phyloP scores from a whole-genome alignment of 2,329 filamentous ascomycete species.

The Lecanosticta acicola region DNA sequence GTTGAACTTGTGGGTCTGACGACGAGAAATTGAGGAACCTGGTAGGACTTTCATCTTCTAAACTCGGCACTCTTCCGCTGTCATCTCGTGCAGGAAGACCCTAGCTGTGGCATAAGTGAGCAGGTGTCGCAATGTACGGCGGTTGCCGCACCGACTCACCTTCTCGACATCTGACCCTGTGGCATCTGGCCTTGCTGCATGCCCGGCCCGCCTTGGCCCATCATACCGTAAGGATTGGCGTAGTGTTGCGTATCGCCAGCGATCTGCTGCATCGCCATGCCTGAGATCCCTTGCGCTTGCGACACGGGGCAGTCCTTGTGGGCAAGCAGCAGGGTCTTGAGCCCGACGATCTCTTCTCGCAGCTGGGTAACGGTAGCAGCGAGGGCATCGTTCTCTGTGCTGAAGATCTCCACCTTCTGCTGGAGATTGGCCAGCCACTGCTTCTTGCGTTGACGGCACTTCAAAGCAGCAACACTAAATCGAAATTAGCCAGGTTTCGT shows the following conservation, averaged over 20 bases:
- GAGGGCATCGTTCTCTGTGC: slow-evolving; percentile 82
- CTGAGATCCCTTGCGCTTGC: slow-evolving; percentile 69
- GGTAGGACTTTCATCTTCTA: slow-evolving; percentile 1
- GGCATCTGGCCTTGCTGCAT: slow-evolving; percentile 30
- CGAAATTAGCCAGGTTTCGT: slow-evolving; percentile 29
- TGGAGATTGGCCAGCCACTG: slow-evolving; percentile 96
- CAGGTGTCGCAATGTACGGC: background rate
- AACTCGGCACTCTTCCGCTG: background rate
- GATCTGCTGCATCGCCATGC: slow-evolving; percentile 47
- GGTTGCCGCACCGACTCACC: too few species aligned
- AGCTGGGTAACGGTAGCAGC: slow-evolving; percentile 77
- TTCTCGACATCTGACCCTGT: slow-evolving; percentile 25
- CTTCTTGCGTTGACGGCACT: slow-evolving; percentile 97
- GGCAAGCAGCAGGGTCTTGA: slow-evolving; percentile 86
- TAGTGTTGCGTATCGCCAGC: slow-evolving; percentile 40
- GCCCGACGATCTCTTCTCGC: slow-evolving; percentile 86
- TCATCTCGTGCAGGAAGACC: background rate
- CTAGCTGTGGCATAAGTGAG: slow-evolving; percentile 1
- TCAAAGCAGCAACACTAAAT: slow-evolving; percentile 81
- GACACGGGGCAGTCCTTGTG: slow-evolving; percentile 96
- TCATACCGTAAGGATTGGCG: slow-evolving; percentile 47
- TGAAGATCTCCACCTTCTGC: slow-evolving; percentile 88
- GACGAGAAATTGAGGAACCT: slow-evolving; percentile 4
- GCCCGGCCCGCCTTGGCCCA: slow-evolving; percentile 30
- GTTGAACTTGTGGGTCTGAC: background rate